phyloP scores from a whole-genome alignment of 2,329 filamentous ascomycete species.

The Penicillium sp. region DNA sequence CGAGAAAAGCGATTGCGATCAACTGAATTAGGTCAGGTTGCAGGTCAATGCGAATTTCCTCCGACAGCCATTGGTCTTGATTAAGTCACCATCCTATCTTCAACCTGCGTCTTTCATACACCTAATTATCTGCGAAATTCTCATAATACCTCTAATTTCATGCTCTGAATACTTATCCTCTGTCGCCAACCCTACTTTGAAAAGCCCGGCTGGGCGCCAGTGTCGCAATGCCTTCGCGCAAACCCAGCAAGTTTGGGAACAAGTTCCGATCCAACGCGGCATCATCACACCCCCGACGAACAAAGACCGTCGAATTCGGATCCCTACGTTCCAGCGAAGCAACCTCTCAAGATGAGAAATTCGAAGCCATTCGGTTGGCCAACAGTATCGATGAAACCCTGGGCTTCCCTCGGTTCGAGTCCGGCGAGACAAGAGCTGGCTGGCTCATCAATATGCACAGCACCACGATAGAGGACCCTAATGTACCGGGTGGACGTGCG shows the following conservation, averaged over 20 bases:
- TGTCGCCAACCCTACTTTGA: slow-evolving; percentile 28
- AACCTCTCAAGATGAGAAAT: slow-evolving; percentile 89
- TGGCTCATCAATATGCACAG: slow-evolving; percentile 97
- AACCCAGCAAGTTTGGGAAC: slow-evolving; percentile 68
- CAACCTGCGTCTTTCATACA: background rate
- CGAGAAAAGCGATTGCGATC: slow-evolving; percentile 24
- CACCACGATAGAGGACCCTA: slow-evolving; percentile 82
- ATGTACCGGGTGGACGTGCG: slow-evolving; percentile 79
- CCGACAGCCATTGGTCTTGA: slow-evolving; percentile 15
- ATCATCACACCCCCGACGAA: slow-evolving; percentile 56
- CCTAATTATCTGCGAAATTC: background rate
- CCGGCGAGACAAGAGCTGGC: slow-evolving; percentile 79
- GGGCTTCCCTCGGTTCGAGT: slow-evolving; percentile 91
- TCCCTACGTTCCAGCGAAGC: slow-evolving; percentile 75
- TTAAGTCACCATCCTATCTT: slow-evolving; percentile 4
- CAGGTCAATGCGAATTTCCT: slow-evolving; percentile 23
- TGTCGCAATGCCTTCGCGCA: slow-evolving; percentile 52
- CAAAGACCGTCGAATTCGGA: slow-evolving; percentile 79
- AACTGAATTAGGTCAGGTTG: slow-evolving; percentile 23
- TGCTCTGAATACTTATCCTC: slow-evolving; percentile 27
- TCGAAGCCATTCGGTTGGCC: slow-evolving; percentile 80
- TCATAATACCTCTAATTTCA: slow-evolving; percentile 20
- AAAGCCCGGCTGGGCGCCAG: slow-evolving; percentile 31
- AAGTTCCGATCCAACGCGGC: slow-evolving; percentile 52
- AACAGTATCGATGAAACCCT: slow-evolving; percentile 92